Conservation (phyloP, 257 asterid genomes). For the Penstemon eatonii region DNA sequence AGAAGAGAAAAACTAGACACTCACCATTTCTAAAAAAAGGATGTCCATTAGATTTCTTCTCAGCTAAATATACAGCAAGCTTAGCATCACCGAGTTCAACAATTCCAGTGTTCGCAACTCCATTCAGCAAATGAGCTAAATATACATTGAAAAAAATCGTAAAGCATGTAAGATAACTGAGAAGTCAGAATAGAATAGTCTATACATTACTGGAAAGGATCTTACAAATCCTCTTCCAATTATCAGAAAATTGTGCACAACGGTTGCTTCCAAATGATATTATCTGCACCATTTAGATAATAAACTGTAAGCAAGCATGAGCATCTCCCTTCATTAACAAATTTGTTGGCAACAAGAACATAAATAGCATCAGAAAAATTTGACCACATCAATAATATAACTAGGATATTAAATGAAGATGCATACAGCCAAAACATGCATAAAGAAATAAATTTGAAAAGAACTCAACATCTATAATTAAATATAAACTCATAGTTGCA, state of each 20-base stretch:
- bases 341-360: slow-evolving; percentile 15
- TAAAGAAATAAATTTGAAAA: slow-evolving; percentile 3
- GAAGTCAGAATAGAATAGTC: slow-evolving; percentile 18
- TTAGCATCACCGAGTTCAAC: slow-evolving; percentile 81
- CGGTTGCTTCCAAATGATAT: slow-evolving; percentile 72
- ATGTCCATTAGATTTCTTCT: slow-evolving; percentile 76
- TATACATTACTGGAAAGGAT: slow-evolving; percentile 14
- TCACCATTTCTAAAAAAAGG: slow-evolving; percentile 83
- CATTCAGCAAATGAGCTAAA: slow-evolving; percentile 71
- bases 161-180: slow-evolving; percentile 19
- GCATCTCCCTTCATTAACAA: background rate
- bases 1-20: slow-evolving; percentile 26
- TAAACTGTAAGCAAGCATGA: slow-evolving; percentile 24
- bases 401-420: background rate
- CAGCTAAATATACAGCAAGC: slow-evolving; percentile 72
- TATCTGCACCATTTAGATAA: slow-evolving; percentile 48
- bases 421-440: slow-evolving; percentile 3
- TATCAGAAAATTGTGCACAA: slow-evolving; percentile 59
- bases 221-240: slow-evolving; percentile 85
- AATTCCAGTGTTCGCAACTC: slow-evolving; percentile 74
- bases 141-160: slow-evolving; percentile 18
- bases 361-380: slow-evolving; percentile 10
- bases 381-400: slow-evolving; percentile 14
- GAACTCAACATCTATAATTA: background rate
- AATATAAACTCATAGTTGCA: background rate